These are phyloP conservation scores for Phialophora tarda DNA, from an alignment of 2,329 filamentous ascomycete genomes.

Conservation along the genomic window DNA sequence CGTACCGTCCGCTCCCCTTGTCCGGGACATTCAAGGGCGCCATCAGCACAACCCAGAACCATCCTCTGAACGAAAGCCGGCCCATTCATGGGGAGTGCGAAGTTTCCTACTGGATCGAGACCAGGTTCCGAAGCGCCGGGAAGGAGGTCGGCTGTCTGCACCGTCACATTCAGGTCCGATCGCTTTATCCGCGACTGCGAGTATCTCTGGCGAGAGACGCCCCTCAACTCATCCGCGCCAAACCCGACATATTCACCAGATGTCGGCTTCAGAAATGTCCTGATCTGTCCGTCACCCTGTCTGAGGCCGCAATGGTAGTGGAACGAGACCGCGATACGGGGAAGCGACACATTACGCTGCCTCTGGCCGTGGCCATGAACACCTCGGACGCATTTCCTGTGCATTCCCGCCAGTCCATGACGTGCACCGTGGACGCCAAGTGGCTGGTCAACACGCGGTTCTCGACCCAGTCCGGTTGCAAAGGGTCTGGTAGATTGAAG, in stretches of 20 bases:
- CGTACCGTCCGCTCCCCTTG: constrained; percentile 25
- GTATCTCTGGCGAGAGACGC: constrained; percentile 9
- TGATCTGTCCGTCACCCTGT: constrained; percentile 23
- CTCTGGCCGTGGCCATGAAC: constrained; percentile 28
- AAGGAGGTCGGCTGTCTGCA: constrained; percentile 26
- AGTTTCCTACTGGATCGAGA: constrained; percentile 35
- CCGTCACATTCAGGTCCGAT: constrained; percentile 22
- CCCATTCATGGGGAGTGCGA: constrained; percentile 27
- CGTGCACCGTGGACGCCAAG: constrained; percentile 29
- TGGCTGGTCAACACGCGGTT: constrained; percentile 31
- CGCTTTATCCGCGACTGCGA: constrained; percentile 24
- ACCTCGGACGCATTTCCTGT: constrained; percentile 7
- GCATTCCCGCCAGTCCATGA: constrained; percentile 30
- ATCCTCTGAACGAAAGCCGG: constrained; percentile 25
- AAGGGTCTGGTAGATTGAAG: not conserved
- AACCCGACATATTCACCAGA: constrained; percentile 30
- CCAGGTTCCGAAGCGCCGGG: constrained; percentile 26
- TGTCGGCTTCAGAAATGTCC: constrained; percentile 29
- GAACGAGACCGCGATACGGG: constrained; percentile 9
- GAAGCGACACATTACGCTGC: constrained; percentile 28
- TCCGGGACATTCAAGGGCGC: constrained; percentile 23
- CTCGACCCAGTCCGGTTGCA: constrained; percentile 11
- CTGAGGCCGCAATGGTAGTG: constrained; percentile 22
- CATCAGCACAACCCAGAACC: constrained; percentile 14
- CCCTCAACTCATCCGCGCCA: constrained; percentile 25